phyloP scores from a whole-genome alignment of 768 basidiomycete genomes.

The Mycena galopus region DNA sequence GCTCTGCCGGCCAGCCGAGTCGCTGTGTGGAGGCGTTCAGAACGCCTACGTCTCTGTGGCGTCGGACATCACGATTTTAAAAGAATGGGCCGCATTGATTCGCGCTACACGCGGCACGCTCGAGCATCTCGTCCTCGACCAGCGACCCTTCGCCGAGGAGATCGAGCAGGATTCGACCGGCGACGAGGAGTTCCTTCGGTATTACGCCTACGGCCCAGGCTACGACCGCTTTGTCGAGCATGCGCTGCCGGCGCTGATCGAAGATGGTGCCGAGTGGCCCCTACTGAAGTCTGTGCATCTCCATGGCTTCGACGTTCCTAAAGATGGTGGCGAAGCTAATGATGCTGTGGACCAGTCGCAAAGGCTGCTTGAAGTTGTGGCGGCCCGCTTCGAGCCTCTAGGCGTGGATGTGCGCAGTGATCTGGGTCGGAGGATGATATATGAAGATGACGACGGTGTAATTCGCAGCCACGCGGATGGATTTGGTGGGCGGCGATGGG shows the following conservation, averaged over 20 bases:
- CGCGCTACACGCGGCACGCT: slow-evolving; percentile 1
- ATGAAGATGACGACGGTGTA: neutral
- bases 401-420: neutral
- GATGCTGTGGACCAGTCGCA: neutral
- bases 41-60: neutral
- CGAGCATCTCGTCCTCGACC: neutral
- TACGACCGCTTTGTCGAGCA: neutral
- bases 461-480: neutral
- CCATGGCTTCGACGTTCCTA: neutral
- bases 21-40: neutral
- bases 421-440: neutral
- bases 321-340: neutral
- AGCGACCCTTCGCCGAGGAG: neutral
- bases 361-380: neutral
- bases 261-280: neutral
- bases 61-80: neutral
- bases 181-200: neutral
- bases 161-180: neutral
- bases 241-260: neutral
- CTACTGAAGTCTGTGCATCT: neutral
- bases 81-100: neutral
- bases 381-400: neutral
- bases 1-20: neutral
- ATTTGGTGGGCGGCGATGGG: neutral
- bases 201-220: neutral